phyloP scores from a whole-genome alignment of 2,329 filamentous ascomycete genomes.

The Akanthomyces uredinophilus region DNA sequence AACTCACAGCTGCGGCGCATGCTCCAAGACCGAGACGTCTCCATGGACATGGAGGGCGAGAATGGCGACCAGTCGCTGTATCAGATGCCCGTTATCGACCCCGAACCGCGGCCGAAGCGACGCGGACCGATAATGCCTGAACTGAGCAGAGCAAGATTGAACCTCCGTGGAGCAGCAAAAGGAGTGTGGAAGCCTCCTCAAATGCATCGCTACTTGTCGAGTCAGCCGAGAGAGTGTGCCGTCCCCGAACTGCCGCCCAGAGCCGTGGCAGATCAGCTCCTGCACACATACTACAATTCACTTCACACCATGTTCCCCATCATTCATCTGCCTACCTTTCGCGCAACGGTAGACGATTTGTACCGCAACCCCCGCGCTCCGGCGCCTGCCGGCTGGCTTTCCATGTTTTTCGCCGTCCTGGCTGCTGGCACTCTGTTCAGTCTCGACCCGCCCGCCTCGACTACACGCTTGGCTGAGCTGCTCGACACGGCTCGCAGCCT shows the following conservation, averaged over 20 bases:
- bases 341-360: constrained; percentile 67
- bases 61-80: constrained; percentile 44
- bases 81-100: constrained; percentile 60
- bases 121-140: constrained; percentile 60
- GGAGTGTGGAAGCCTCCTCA: constrained; percentile 77
- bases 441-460: constrained; percentile 45
- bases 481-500: constrained; percentile 65
- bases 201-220: constrained; percentile 52
- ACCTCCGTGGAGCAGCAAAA: constrained; percentile 66
- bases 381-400: constrained; percentile 64
- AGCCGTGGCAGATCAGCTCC: constrained; percentile 62
- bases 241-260: constrained; percentile 66
- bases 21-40: constrained; percentile 46
- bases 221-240: constrained; percentile 45
- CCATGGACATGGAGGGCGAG: constrained; percentile 46
- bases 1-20: constrained; percentile 68
- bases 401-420: constrained; percentile 76
- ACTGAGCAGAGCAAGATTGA: constrained; percentile 64
- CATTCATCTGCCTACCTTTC: constrained; percentile 81
- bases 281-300: constrained; percentile 70
- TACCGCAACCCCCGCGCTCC: constrained; percentile 62
- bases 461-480: constrained; percentile 54
- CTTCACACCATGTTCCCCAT: constrained; percentile 79
- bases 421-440: constrained; percentile 77
- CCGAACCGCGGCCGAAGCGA: constrained; percentile 59